These are phyloP conservation scores for Exophiala calicioides DNA, from an alignment of 2,329 filamentous ascomycete genomes.

Conservation along the genomic window DNA sequence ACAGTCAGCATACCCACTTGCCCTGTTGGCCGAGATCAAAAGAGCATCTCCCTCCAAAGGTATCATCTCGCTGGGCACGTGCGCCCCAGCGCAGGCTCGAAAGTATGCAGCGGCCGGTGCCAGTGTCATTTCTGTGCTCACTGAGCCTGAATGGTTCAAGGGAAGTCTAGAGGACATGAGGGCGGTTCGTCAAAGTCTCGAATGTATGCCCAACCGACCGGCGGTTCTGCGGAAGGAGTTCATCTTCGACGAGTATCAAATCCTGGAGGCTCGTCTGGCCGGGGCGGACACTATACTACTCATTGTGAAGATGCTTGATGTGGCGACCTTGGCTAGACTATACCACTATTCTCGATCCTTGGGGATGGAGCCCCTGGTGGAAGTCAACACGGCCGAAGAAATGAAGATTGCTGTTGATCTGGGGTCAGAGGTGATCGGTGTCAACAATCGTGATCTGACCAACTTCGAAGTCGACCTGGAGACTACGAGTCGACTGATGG, in stretches of 20 bases:
- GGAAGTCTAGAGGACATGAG: conserved; percentile 92
- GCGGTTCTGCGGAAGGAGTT: conserved; percentile 95
- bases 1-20: conserved; percentile 82
- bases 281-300: conserved; percentile 92
- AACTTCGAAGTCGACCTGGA: conserved; percentile 95
- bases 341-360: conserved; percentile 87
- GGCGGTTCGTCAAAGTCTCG: conserved; percentile 82
- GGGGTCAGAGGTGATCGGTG: conserved; percentile 87
- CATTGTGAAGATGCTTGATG: conserved; percentile 96
- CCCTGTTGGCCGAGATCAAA: conserved; percentile 96
- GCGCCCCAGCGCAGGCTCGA: conserved; percentile 83
- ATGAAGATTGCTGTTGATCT: conserved; percentile 85
- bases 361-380: conserved; percentile 96
- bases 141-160: conserved; percentile 99
- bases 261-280: conserved; percentile 86
- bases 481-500: conserved; percentile 85
- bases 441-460: conserved; percentile 95
- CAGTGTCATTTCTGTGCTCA: conserved; percentile 97
- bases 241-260: conserved; percentile 97
- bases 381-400: conserved; percentile 92
- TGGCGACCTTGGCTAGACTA: conserved; percentile 69
- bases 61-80: conserved; percentile 82
- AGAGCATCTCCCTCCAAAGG: conserved; percentile 95
- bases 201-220: conserved; percentile 87
- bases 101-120: conserved; percentile 92